Base-by-base conservation (phyloP, 768 basidiomycete genomes). In the Termitomyces sp. region DNA sequence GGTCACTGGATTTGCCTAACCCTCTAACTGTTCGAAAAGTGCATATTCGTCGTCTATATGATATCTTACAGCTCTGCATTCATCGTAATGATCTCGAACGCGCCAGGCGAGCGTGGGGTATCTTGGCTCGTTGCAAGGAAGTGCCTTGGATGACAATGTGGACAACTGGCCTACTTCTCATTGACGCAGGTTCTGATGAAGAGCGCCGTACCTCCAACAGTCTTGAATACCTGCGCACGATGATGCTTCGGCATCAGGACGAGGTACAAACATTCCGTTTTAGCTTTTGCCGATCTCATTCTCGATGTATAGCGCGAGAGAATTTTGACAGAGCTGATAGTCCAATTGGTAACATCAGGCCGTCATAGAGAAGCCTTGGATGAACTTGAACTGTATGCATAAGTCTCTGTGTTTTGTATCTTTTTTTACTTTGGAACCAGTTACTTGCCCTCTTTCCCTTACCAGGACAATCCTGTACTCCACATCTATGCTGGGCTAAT, bases 371-470 rank as follows among this genome's bases (percentile, higher is more conserved):
- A 87, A 53, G 94, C 94, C 1, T 72, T 94, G 55, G 88, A 92
- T 59, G 91, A 97, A 67, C 73, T 96, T 13, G 91, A 94, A 67
- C 78, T 94, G 92, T 94, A 71, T 61, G 82, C 71, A 18, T 29
- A 58, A 49, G 34, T 42, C 39, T 42, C 16, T 29, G 41, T 43
- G 20, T 39, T 42, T 44, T 55, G 20, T 44, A 22, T 31, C 10
- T 18, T 53, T 47, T 58, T 52, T 57, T 46, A 50, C 46, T 44
- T 41, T 22, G 46, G 50, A 58, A 54, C 8, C 61, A 93, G 93
- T 26, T 95, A 91, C 68, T 79, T 96, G 5, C 90, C 92, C 1
- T 88, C 91, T 2, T 88, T 90, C 67, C 94, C 94, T 2, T 96
- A 86, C 73, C 87, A 86, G 66, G 88, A 92, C 62, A 90, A 92